Conservation (phyloP, 805 yeast species). For the Candida ortonii region DNA sequence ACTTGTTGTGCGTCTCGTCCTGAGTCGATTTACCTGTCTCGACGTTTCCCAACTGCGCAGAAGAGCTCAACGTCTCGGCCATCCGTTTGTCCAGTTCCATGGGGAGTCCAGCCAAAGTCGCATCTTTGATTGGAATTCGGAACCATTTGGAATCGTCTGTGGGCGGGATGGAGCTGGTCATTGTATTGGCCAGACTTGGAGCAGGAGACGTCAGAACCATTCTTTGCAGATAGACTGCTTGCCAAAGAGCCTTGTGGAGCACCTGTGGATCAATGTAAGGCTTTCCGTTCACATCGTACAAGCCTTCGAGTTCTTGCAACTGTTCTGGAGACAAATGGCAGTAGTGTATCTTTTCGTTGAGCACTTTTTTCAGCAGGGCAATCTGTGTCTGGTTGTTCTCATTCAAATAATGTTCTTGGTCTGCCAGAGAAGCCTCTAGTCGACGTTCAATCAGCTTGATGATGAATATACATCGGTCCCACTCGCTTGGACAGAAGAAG, state of each 20-base stretch:
- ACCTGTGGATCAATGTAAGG: constrained; percentile 39
- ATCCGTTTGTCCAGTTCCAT: constrained; percentile 31
- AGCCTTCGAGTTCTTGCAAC: constrained; percentile 41
- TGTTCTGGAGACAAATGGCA: constrained; percentile 50
- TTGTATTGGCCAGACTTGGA: constrained; percentile 30
- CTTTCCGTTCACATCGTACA: constrained; percentile 35
- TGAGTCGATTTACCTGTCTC: constrained; percentile 30
- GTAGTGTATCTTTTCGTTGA: constrained; percentile 43
- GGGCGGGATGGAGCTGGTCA: constrained; percentile 30
- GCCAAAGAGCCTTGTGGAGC: constrained; percentile 50
- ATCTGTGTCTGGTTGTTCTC: too few species aligned
- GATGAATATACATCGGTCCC: constrained; percentile 52
- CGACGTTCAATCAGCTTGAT: constrained; percentile 41
- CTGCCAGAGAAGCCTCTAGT: constrained; percentile 13
- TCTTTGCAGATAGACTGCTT: constrained; percentile 41
- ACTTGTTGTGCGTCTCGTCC: constrained; percentile 12
- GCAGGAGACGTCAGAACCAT: constrained; percentile 33
- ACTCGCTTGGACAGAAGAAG: constrained; percentile 53
- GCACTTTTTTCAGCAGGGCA: constrained; percentile 28
- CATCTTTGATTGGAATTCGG: constrained; percentile 44
- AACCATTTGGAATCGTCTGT: constrained; percentile 35
- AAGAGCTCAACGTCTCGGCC: constrained; percentile 23
- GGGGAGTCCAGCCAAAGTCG: constrained; percentile 46
- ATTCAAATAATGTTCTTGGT: too few species aligned
- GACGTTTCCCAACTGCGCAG: constrained; percentile 8